phyloP scores from a whole-genome alignment of 2,329 filamentous ascomycete genomes.

The Neofusicoccum kwambonambiense region DNA sequence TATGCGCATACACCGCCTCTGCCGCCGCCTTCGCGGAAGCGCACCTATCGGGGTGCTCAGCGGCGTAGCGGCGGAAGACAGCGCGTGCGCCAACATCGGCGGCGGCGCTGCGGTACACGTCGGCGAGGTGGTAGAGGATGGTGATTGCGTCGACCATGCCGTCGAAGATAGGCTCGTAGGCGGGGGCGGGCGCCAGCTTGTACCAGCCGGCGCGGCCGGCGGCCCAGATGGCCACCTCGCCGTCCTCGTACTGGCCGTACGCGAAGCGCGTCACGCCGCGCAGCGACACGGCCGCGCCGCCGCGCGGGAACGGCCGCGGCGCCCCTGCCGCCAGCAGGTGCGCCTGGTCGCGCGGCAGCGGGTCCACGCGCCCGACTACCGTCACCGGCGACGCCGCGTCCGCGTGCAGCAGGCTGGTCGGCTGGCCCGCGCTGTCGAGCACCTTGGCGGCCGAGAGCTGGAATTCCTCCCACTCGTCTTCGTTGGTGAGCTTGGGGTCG shows the following conservation, averaged over 20 bases:
- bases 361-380: conserved; percentile 59
- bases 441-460: conserved; percentile 61
- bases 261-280: conserved; percentile 48
- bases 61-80: conserved; percentile 32
- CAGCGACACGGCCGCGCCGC: conserved; percentile 50
- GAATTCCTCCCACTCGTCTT: conserved; percentile 62
- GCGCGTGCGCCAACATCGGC: conserved; percentile 27
- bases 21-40: conserved; percentile 27
- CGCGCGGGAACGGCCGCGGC: background rate
- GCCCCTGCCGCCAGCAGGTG: conserved; percentile 20
- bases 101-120: conserved; percentile 49
- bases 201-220: conserved; percentile 66
- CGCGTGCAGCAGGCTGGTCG: conserved; percentile 62
- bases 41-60: conserved; percentile 29
- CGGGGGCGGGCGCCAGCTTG: conserved; percentile 59
- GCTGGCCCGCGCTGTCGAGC: conserved; percentile 51
- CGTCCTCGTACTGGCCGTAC: conserved; percentile 55
- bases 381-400: conserved; percentile 60
- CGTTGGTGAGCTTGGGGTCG: conserved; percentile 38
- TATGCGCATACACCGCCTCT: conserved; percentile 35
- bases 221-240: conserved; percentile 64
- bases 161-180: conserved; percentile 57
- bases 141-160: conserved; percentile 63
- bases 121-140: conserved; percentile 62
- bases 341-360: conserved; percentile 27